These are phyloP conservation scores for Rubia balearica DNA, from an alignment of 305 asterid genomes.

Conservation along the genomic window DNA sequence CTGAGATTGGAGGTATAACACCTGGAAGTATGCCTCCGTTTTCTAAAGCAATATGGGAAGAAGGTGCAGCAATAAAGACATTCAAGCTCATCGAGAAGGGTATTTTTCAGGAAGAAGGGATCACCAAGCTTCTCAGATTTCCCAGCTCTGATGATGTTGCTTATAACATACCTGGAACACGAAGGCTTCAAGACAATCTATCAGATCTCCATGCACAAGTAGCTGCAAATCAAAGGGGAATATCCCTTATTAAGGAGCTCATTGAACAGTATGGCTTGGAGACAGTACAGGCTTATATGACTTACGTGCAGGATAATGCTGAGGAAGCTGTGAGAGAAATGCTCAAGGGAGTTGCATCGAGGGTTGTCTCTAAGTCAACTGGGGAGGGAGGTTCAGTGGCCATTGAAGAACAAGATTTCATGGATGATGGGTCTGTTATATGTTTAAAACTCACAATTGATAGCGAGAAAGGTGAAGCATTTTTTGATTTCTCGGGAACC, in stretches of 20 bases:
- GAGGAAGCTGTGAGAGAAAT: slow-evolving; percentile 90
- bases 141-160: slow-evolving; percentile 50
- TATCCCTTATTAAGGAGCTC: slow-evolving; percentile 80
- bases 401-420: slow-evolving; percentile 84
- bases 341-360: slow-evolving; percentile 76
- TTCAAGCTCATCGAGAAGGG: slow-evolving; percentile 93
- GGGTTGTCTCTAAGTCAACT: slow-evolving; percentile 31
- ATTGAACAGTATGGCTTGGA: slow-evolving; percentile 82
- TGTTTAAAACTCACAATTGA: slow-evolving; percentile 73
- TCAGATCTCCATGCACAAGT: slow-evolving; percentile 95
- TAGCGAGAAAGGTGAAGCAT: slow-evolving; percentile 68
- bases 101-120: slow-evolving; percentile 74
- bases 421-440: slow-evolving; percentile 89
- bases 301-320: slow-evolving; percentile 80
- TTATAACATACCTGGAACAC: slow-evolving; percentile 67
- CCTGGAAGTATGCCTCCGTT: slow-evolving; percentile 99
- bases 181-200: slow-evolving; percentile 87
- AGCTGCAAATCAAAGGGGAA: slow-evolving; percentile 97
- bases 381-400: slow-evolving; percentile 35
- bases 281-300: slow-evolving; percentile 86
- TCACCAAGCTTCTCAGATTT: slow-evolving; percentile 56
- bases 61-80: slow-evolving; percentile 94
- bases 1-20: slow-evolving; percentile 95
- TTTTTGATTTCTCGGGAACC: slow-evolving; percentile 83
- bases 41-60: slow-evolving; percentile 90